Evolutionary conservation across 2,329 filamentous ascomycete genomes (phyloP).

Genomic region (Aspergillus versicolor): DNA sequence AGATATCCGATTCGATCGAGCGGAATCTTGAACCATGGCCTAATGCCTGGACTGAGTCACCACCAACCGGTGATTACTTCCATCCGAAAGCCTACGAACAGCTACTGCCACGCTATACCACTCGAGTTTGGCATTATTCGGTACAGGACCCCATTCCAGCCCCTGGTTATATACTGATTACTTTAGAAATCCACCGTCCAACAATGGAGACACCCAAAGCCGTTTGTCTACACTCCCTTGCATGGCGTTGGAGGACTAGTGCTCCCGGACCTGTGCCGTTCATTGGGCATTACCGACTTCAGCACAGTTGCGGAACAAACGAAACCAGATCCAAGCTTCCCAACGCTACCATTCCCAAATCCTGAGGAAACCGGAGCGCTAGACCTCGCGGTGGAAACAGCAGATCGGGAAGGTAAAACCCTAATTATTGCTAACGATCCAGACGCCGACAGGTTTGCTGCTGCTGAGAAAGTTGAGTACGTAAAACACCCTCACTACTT

Average conservation of each 20-base stretch:
- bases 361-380: conserved; percentile 65
- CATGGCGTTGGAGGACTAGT: conserved; percentile 41
- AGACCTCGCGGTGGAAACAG: conserved; percentile 57
- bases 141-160: conserved; percentile 20
- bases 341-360: conserved; percentile 64
- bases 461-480: conserved; percentile 56
- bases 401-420: conserved; percentile 48
- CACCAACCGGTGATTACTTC: conserved; percentile 45
- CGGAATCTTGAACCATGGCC: conserved; percentile 54
- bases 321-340: conserved; percentile 62
- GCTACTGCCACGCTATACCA: conserved; percentile 30
- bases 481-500: conserved; percentile 9
- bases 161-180: conserved; percentile 13
- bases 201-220: conserved; percentile 25
- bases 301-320: conserved; percentile 47
- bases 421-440: conserved; percentile 64
- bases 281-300: conserved; percentile 35
- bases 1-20: conserved; percentile 58
- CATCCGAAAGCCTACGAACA: conserved; percentile 27
- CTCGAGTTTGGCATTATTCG: conserved; percentile 31
- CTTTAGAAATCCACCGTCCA: conserved; percentile 35
- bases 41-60: conserved; percentile 47
- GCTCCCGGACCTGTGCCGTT: conserved; percentile 34
- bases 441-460: conserved; percentile 64
- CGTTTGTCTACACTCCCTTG: conserved; percentile 45